Conservation (phyloP, 805 yeast species). For the Saccharomycopsis lassenensis region DNA sequence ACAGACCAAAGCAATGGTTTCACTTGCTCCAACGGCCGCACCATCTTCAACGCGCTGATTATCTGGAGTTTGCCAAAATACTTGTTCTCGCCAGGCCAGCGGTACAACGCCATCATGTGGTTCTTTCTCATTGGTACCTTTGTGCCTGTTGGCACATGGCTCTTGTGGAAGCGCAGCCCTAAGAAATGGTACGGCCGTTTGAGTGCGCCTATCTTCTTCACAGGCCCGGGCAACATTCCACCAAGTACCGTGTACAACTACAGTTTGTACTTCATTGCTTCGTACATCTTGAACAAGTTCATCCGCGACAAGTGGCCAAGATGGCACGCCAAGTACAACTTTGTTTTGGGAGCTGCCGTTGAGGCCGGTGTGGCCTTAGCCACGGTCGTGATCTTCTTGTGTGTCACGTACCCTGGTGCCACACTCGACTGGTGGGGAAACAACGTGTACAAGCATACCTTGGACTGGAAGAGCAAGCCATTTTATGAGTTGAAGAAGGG, state of each 20-base stretch:
- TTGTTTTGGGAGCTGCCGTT: slow-evolving; percentile 48
- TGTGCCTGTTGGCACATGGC: slow-evolving; percentile 27
- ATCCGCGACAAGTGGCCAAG: slow-evolving; percentile 36
- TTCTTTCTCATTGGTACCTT: slow-evolving; percentile 44
- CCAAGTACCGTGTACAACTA: slow-evolving; percentile 68
- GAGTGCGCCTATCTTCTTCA: slow-evolving; percentile 55
- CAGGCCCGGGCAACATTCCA: slow-evolving; percentile 52
- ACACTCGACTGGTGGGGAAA: slow-evolving; percentile 51
- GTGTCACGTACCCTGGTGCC: slow-evolving; percentile 34
- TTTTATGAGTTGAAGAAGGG: slow-evolving; percentile 29
- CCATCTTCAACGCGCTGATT: slow-evolving; percentile 41
- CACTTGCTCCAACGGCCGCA: slow-evolving; percentile 34
- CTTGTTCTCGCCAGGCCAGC: slow-evolving; percentile 37
- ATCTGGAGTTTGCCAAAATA: slow-evolving; percentile 44
- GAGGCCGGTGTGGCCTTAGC: slow-evolving; percentile 56
- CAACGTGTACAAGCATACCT: slow-evolving; percentile 32
- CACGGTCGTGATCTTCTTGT: slow-evolving; percentile 42
- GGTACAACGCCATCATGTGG: slow-evolving; percentile 45
- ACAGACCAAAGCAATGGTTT: slow-evolving; percentile 33
- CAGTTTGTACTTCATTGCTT: slow-evolving; percentile 38
- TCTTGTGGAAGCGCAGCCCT: slow-evolving; percentile 24
- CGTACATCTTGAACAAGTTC: slow-evolving; percentile 34
- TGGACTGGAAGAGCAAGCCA: slow-evolving; percentile 27
- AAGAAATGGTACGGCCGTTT: slow-evolving; percentile 28
- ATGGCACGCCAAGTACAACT: slow-evolving; percentile 55